Evolutionary conservation across 2,329 filamentous ascomycete species (phyloP).

Genomic region (Diaporthe vexans): DNA sequence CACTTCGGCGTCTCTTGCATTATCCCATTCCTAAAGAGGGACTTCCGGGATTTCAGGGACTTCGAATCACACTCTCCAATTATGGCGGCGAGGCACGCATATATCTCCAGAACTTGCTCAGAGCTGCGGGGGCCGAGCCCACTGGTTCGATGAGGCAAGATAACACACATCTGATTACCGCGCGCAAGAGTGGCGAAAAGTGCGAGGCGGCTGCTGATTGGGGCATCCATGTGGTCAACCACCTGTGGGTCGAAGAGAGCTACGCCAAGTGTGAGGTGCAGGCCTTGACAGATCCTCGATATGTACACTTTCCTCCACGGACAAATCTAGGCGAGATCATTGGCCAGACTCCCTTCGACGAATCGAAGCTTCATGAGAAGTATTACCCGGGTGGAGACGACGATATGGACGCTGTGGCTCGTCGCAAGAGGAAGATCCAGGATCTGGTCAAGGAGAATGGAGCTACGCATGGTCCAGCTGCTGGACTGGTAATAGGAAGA

Average conservation of each 20-base stretch:
- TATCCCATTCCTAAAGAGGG: constrained; percentile 86
- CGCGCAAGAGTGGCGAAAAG: constrained; percentile 91
- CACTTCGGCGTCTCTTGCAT: constrained; percentile 85
- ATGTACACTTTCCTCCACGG: constrained; percentile 86
- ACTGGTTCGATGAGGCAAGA: constrained; percentile 96
- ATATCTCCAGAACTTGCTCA: constrained; percentile 93
- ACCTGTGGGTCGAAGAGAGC: constrained; percentile 97
- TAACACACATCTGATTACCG: constrained; percentile 96
- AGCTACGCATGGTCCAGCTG: constrained; percentile 60
- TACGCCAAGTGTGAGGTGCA: constrained; percentile 90
- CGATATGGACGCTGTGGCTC: constrained; percentile 57
- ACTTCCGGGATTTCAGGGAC: constrained; percentile 82
- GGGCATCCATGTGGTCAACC: constrained; percentile 91
- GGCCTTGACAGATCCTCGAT: constrained; percentile 79
- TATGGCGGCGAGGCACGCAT: constrained; percentile 94
- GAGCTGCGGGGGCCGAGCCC: constrained; percentile 85
- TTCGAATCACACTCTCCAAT: constrained; percentile 92
- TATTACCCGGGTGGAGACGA: constrained; percentile 77
- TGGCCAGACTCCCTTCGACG: constrained; percentile 87
- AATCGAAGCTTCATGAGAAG: constrained; percentile 69
- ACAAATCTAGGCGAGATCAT: constrained; percentile 96
- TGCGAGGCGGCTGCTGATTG: constrained; percentile 93
- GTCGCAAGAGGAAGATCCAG: constrained; percentile 64
- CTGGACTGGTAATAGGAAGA: constrained; percentile 61
- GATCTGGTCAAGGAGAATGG: constrained; percentile 67